Base-by-base conservation (phyloP, 2,329 filamentous ascomycete genomes). In the Malbranchea cinnamomea region DNA sequence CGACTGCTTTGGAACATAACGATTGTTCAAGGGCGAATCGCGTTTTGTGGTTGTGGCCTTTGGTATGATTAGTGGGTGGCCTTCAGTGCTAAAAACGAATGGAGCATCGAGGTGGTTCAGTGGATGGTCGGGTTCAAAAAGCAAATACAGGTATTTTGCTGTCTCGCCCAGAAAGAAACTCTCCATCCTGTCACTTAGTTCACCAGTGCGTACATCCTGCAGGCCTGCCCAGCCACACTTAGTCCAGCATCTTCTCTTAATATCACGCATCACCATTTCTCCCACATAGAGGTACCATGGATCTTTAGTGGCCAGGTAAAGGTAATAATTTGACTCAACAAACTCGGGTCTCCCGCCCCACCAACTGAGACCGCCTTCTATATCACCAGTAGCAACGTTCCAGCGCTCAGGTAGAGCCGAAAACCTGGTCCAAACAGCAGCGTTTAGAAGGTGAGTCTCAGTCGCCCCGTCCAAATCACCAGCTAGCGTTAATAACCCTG, bases 151-250 rank as follows among this genome's bases (percentile, higher is more conserved):
- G 52, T 98, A 98, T 54, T 95, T 94, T 25, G 83, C 77, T 2
- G 89, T 98, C 56, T 98, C 89, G 9, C 89, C 87, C 1, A 98
- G 66, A 47, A 95, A 95, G 64, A 95, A 98, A 50, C 87, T 95
- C 56, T 98, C 89, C 89, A 95, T 95, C 19, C 89, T 78, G 50
- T 98, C 85, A 42, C 72, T 81, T 54, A 83, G 73, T 55, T 94
- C 82, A 3, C 87, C 87, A 4, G 71, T 81, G 19, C 76, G 63
- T 6, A 87, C 80, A 50, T 85, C 77, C 45, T 84, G 77, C 20
- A 95, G 64, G 1, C 87, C 87, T 9, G 87, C 81, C 84, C 87
- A 95, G 23, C 89, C 89, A 45, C 89, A 98, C 37, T 71, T 68
- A 1, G 84, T 83, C 72, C 82, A 84, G 55, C 89, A 98, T 31